Percentiles rank a stretch among this genome's conserved stretches.
phyloP scores from a whole-genome alignment of 2,329 filamentous ascomycete genomes.

The Furcasterigmium sp. region DNA sequence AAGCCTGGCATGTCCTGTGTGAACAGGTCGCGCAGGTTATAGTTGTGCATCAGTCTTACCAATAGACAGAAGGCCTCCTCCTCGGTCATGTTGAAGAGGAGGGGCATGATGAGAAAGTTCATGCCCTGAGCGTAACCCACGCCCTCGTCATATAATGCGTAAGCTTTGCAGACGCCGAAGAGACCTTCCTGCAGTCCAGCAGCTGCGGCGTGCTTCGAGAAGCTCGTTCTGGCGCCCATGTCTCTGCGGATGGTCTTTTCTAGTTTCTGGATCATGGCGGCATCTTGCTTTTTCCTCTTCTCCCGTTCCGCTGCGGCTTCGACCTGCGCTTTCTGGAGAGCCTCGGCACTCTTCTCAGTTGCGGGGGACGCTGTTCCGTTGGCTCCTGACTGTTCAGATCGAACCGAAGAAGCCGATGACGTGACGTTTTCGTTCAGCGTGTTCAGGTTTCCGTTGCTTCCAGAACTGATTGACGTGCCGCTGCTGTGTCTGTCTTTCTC shows the following conservation, averaged over 20 bases:
- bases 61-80: slow-evolving; percentile 94
- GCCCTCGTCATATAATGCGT: slow-evolving; percentile 88
- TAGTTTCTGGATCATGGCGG: slow-evolving; percentile 67
- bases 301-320: slow-evolving; percentile 62
- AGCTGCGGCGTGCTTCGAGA: slow-evolving; percentile 90
- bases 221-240: slow-evolving; percentile 87
- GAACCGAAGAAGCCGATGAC: slow-evolving; percentile 81
- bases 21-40: slow-evolving; percentile 87
- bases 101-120: slow-evolving; percentile 96
- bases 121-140: slow-evolving; percentile 98
- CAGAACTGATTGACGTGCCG: slow-evolving; percentile 43
- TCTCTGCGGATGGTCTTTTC: slow-evolving; percentile 92
- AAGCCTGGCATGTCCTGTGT: slow-evolving; percentile 94
- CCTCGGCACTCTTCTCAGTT: slow-evolving; percentile 57
- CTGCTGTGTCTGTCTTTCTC: slow-evolving; percentile 60
- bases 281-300: slow-evolving; percentile 75
- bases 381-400: slow-evolving; percentile 67
- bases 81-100: slow-evolving; percentile 97
- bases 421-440: slow-evolving; percentile 61
- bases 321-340: slow-evolving; percentile 59
- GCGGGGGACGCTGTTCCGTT: slow-evolving; percentile 53
- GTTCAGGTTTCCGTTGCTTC: slow-evolving; percentile 49
- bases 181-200: slow-evolving; percentile 89
- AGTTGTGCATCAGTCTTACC: slow-evolving; percentile 94
- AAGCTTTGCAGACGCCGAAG: slow-evolving; percentile 95